Evolutionary conservation across 352 stramenopile species (phyloP), one percentile per base, ranked within the genome.

Genomic region (Phytophthora pinifolia): DNA sequence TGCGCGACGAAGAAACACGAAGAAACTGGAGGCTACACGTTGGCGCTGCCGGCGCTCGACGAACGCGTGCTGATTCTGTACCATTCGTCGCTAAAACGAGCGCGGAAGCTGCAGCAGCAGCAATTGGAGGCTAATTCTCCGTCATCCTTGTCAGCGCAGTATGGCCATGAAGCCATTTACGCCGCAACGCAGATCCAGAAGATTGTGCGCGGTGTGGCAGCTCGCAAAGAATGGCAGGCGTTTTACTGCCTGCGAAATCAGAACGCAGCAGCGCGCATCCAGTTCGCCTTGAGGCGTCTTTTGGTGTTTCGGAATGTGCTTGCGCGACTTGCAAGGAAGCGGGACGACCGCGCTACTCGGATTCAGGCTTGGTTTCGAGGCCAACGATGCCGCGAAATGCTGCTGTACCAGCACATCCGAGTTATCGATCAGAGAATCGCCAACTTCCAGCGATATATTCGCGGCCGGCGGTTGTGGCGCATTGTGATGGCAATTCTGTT

Each of bases 61-160:
- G 73, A 88, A 53, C 75, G 73, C 2, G 66, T 90, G 29, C 36
- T 90, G 20, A 72, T 87, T 35, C 39, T 90, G 27, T 88, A 80
- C 30, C 77, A 82, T 33, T 88, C 80, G 9, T 70, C 75, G 3
- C 66, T 89, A 30, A 73, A 74, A 47, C 72, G 49, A 0, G 48
- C 66, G 12, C 71, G 62, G 64, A 57, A 54, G 31, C 25, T 36
- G n/a, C 43, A 35, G 30, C 57, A 65, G 10, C 33, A 37, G 8
- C 52, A 54, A 20, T 2, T 36, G 3, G 17, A 68, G 9, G 0
- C 14, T 2, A 31, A 43, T 6, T 13, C 15, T n/a, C 6, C 35
- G 0, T n/a, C 3, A 18, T 15, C 33, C n/a, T 49, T 34, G 5
- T 12, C 38, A 32, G 14, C 15, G 4, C 46, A 50, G 3, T 85